Evolutionary conservation across 495 filamentous ascomycete species (phyloP).

Genomic region (Parathielavia hyrcaniae): DNA sequence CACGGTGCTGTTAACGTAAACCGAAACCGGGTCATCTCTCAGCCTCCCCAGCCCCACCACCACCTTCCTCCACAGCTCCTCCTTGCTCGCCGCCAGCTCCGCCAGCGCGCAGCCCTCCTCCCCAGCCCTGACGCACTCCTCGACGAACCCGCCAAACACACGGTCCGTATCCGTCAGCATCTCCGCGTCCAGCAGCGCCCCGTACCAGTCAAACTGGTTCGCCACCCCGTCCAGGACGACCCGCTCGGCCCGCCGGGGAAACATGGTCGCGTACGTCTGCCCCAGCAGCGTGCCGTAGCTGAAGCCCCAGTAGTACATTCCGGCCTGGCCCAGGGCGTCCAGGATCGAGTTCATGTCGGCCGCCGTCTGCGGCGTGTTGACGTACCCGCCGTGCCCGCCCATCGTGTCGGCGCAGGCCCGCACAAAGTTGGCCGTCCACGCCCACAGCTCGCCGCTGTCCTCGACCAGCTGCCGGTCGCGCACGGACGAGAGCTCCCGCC

Average conservation of each 20-base stretch:
- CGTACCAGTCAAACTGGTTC: conserved; percentile 40
- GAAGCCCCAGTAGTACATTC: conserved; percentile 57
- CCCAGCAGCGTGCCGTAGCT: conserved; percentile 60
- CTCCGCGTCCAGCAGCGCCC: conserved; percentile 24
- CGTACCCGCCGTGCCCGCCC: conserved; percentile 36
- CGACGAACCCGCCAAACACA: conserved; percentile 38
- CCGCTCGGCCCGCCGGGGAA: conserved; percentile 37
- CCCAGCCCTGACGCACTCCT: conserved; percentile 41
- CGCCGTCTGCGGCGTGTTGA: conserved; percentile 46
- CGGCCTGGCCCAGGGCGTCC: conserved; percentile 38
- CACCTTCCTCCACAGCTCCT: conserved; percentile 29
- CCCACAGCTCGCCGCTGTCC: conserved; percentile 39
- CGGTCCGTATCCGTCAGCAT: conserved; percentile 33
- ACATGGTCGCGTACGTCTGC: conserved; percentile 45
- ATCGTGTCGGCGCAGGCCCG: conserved; percentile 39
- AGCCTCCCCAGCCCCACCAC: conserved; percentile 25
- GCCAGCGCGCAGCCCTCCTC: conserved; percentile 33
- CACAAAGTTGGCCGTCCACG: conserved; percentile 35
- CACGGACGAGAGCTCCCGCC: conserved; percentile 25
- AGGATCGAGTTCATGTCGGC: conserved; percentile 48
- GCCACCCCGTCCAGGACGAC: conserved; percentile 42
- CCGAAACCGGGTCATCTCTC: conserved; percentile 31
- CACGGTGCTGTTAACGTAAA: conserved; percentile 39
- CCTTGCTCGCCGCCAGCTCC: conserved; percentile 25
- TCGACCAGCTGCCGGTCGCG: conserved; percentile 25